A percentile compares a stretch with the other conserved stretches of the same genome.
These are phyloP conservation scores for Lactifluus echinatus DNA, from an alignment of 768 basidiomycete species.

Conservation along the genomic window DNA sequence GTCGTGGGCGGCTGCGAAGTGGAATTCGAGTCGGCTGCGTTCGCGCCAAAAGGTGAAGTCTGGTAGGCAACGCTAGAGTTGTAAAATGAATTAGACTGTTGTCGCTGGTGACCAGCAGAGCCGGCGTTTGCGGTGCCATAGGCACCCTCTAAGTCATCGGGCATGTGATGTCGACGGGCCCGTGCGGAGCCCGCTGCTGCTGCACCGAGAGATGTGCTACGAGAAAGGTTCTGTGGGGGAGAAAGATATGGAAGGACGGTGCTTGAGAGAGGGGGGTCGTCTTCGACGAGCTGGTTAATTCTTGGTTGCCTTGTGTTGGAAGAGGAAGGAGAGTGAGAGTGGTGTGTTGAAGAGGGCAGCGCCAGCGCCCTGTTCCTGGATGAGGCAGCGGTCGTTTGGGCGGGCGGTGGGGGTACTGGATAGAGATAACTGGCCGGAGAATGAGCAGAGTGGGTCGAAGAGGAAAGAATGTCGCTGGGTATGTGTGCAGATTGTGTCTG, in stretches of 20 bases:
- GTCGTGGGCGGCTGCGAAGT: slow-evolving; percentile 35
- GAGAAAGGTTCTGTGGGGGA: slow-evolving; percentile 44
- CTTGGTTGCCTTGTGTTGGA: slow-evolving; percentile 46
- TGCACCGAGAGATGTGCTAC: slow-evolving; percentile 56
- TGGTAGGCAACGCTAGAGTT: slow-evolving; percentile 51
- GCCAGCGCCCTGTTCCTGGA: slow-evolving; percentile 34
- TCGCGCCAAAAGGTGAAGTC: slow-evolving; percentile 34
- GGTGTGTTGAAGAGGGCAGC: slow-evolving; percentile 44
- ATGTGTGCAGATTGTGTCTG: slow-evolving; percentile 35
- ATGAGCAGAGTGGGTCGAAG: slow-evolving; percentile 54
- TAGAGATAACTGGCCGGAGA: slow-evolving; percentile 43
- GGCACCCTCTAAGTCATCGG: slow-evolving; percentile 57
- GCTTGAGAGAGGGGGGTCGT: slow-evolving; percentile 36
- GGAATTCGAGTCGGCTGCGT: slow-evolving; percentile 20
- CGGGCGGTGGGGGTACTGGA: slow-evolving; percentile 39
- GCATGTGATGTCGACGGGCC: slow-evolving; percentile 55
- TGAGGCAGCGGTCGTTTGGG: slow-evolving; percentile 34
- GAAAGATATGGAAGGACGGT: slow-evolving; percentile 43
- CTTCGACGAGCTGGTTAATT: slow-evolving; percentile 57
- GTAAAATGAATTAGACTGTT: slow-evolving; percentile 41
- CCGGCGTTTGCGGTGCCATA: slow-evolving; percentile 32
- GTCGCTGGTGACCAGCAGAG: slow-evolving; percentile 33
- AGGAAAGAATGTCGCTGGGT: slow-evolving; percentile 36
- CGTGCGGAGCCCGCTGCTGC: slow-evolving; percentile 35
- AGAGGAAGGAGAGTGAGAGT: slow-evolving; percentile 37